Conservation (phyloP, 768 basidiomycete genomes). For the Hysterangium stoloniferum region DNA sequence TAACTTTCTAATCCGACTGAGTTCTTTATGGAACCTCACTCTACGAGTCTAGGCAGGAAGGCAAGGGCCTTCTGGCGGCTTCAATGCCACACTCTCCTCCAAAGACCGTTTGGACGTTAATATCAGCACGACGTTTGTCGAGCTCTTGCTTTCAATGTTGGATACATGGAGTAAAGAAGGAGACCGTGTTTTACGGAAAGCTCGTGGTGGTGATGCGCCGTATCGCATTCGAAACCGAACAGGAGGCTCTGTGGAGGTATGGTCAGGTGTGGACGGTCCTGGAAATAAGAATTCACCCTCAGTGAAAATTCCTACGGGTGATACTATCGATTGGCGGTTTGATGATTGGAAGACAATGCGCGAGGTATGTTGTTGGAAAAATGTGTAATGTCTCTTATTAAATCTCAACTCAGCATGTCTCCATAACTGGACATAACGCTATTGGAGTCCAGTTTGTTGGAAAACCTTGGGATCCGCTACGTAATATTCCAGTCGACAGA, state of each 20-base stretch:
- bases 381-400: conserved; percentile 30
- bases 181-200: conserved; percentile 61
- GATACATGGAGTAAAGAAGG: conserved; percentile 72
- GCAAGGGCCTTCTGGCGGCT: conserved; percentile 40
- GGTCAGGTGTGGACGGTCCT: conserved; percentile 70
- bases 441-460: conserved; percentile 80
- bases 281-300: conserved; percentile 39
- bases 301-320: conserved; percentile 61
- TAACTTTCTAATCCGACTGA: conserved; percentile 25
- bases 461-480: conserved; percentile 83
- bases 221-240: conserved; percentile 90
- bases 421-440: conserved; percentile 68
- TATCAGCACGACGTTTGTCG: conserved; percentile 82
- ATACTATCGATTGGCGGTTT: conserved; percentile 89
- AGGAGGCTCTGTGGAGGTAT: conserved; percentile 75
- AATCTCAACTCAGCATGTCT: conserved; percentile 41
- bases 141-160: conserved; percentile 66
- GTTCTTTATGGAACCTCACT: not conserved
- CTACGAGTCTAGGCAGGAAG: conserved; percentile 40
- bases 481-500: conserved; percentile 82
- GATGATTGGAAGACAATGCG: conserved; percentile 93
- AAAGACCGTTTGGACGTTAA: conserved; percentile 86
- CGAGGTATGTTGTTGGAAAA: conserved; percentile 51
- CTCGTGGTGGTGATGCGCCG: conserved; percentile 85
- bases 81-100: conserved; percentile 59